phyloP scores from a whole-genome alignment of 345 rosid species.

The Brassica juncea region DNA sequence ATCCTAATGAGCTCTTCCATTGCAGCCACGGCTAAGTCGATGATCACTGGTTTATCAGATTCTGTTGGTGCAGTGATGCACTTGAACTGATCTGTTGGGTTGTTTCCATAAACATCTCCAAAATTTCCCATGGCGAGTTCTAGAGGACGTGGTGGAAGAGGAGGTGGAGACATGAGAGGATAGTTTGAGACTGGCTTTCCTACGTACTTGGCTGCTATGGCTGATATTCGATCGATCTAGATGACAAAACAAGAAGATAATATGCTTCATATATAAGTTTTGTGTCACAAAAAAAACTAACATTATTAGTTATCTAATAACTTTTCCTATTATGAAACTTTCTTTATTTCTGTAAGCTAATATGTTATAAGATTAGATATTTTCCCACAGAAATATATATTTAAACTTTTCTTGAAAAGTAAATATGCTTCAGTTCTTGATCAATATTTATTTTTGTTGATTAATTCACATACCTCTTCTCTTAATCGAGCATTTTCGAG shows the following conservation, averaged over 20 bases:
- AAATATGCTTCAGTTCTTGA: background rate
- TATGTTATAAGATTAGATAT: background rate
- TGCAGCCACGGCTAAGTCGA: slow-evolving; percentile 88
- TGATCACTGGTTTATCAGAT: slow-evolving; percentile 76
- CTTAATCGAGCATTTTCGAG: slow-evolving; percentile 83
- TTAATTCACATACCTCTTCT: slow-evolving; percentile 60
- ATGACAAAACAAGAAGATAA: slow-evolving; percentile 2
- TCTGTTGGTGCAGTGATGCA: slow-evolving; percentile 60
- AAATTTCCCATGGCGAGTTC: slow-evolving; percentile 68
- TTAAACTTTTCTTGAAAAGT: background rate
- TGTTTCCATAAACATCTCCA: slow-evolving; percentile 62
- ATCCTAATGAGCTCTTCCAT: slow-evolving; percentile 88
- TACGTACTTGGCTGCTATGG: slow-evolving; percentile 92
- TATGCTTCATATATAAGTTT: background rate
- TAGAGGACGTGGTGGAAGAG: slow-evolving; percentile 58
- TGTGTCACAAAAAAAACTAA: slow-evolving; percentile 11
- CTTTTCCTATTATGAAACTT: background rate
- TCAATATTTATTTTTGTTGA: no score
- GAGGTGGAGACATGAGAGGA: slow-evolving; percentile 65
- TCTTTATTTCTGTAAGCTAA: background rate
- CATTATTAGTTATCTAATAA: background rate
- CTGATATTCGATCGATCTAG: slow-evolving; percentile 86
- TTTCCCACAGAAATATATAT: background rate
- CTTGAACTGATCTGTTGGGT: slow-evolving; percentile 69
- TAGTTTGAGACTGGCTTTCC: slow-evolving; percentile 87